phyloP scores from a whole-genome alignment of 1,284 basidiomycete species.

The Sporisorium reilianum region DNA sequence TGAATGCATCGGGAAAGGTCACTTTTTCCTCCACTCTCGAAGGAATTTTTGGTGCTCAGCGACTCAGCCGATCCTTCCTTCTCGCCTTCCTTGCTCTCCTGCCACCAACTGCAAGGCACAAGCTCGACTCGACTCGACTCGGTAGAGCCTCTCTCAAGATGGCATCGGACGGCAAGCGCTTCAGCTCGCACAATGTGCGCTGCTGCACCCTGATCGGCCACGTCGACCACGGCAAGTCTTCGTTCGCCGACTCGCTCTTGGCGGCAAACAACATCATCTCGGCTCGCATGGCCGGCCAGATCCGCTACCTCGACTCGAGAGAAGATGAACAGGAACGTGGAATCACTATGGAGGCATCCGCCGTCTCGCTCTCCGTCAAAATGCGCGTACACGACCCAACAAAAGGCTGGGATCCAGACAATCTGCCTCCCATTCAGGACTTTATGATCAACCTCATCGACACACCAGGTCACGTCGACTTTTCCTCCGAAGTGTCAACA shows the following conservation, averaged over 20 bases:
- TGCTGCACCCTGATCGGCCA: conserved; percentile 68
- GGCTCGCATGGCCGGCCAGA: conserved; percentile 91
- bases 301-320: conserved; percentile 93
- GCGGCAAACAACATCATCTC: conserved; percentile 99
- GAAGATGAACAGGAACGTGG: conserved; percentile 98
- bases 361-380: conserved; percentile 73
- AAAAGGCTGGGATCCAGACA: conserved; percentile 55
- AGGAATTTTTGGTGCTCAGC: conserved; percentile 6
- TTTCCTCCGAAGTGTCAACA: conserved; percentile 95
- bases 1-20: not conserved
- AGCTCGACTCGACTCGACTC: not conserved
- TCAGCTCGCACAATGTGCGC: conserved; percentile 65
- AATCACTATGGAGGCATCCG: conserved; percentile 98
- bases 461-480: conserved; percentile 98
- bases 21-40: conserved; percentile 14
- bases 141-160: conserved; percentile 2
- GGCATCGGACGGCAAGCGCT: conserved; percentile 49
- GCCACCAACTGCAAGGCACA: conserved; percentile 12
- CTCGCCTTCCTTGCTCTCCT: conserved; percentile 4
- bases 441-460: conserved; percentile 95
- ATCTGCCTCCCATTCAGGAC: conserved; percentile 70
- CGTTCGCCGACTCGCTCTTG: conserved; percentile 92
- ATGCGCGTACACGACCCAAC: conserved; percentile 53
- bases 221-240: conserved; percentile 69
- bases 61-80: conserved; percentile 18